These are phyloP conservation scores for Carex parvula DNA, from an alignment of 176 grass and related monocot species.

Conservation along the genomic window DNA sequence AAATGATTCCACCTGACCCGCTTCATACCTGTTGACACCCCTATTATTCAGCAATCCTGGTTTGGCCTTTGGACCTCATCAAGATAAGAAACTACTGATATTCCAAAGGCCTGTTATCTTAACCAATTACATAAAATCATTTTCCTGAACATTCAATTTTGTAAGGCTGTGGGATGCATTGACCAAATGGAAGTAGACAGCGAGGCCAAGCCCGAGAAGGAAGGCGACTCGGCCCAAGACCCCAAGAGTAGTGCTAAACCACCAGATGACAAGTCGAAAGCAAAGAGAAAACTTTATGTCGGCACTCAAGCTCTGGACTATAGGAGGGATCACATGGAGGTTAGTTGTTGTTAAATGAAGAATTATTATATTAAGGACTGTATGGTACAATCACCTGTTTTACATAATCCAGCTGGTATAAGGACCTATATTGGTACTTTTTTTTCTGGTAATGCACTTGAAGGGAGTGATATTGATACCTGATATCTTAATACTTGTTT, in stretches of 20 bases:
- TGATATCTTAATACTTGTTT: neutral
- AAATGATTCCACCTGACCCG: too few species aligned
- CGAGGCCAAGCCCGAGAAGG: constrained; percentile 70
- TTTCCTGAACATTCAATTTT: constrained; percentile 21
- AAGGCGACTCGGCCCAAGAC: constrained; percentile 56
- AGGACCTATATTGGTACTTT: neutral
- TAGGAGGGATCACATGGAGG: constrained; percentile 97
- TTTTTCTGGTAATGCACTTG: neutral
- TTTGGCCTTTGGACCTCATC: neutral
- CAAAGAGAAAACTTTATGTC: constrained; percentile 77
- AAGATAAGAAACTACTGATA: neutral
- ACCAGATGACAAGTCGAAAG: constrained; percentile 66
- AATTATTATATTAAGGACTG: neutral
- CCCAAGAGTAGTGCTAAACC: constrained; percentile 68
- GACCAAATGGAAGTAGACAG: constrained; percentile 51
- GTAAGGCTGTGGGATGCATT: constrained; percentile 85
- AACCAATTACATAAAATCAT: neutral
- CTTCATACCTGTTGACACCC: too few species aligned
- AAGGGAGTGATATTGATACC: neutral
- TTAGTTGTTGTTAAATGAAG: neutral
- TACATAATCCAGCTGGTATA: neutral
- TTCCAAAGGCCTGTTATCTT: neutral
- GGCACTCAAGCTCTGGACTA: constrained; percentile 86
- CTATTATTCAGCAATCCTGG: neutral
- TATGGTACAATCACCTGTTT: neutral